Evolutionary conservation across 306 rosid genomes (phyloP).

Genomic region (Senna tora): DNA sequence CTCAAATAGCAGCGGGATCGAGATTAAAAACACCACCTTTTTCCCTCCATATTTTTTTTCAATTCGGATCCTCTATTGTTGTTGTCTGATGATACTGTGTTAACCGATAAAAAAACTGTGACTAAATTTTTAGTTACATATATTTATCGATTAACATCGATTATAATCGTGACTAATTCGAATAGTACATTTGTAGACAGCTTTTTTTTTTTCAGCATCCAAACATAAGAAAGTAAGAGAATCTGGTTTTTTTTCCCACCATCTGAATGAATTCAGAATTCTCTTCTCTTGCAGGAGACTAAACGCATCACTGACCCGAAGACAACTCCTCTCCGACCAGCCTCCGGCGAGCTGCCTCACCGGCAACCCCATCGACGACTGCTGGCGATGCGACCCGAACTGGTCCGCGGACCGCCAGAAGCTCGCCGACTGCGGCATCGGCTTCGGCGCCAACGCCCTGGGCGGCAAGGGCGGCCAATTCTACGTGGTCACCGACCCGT

Average conservation of each 20-base stretch:
- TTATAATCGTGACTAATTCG: no score
- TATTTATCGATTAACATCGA: no score
- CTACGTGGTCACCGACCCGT: conserved; percentile 64
- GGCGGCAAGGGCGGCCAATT: conserved; percentile 75
- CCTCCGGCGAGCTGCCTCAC: conserved; percentile 40
- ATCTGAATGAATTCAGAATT: no score
- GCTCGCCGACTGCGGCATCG: conserved; percentile 74
- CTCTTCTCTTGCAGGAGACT: conserved; percentile 62
- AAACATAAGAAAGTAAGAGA: conserved; percentile 25
- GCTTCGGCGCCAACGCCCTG: conserved; percentile 59
- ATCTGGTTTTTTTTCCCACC: neutral
- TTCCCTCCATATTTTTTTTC: neutral
- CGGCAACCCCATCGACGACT: conserved; percentile 74
- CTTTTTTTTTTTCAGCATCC: conserved; percentile 22
- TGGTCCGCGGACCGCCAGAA: conserved; percentile 56
- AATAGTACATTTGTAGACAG: no score
- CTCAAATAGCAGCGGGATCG: no score
- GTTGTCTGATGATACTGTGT: no score
- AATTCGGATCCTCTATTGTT: no score
- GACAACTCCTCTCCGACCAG: conserved; percentile 48
- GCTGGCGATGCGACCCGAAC: conserved; percentile 63
- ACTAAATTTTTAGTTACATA: no score
- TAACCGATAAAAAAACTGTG: no score
- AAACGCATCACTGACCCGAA: conserved; percentile 61
- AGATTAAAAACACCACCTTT: neutral